phyloP scores from a whole-genome alignment of 75 land plant species.

The Pinus taeda region DNA sequence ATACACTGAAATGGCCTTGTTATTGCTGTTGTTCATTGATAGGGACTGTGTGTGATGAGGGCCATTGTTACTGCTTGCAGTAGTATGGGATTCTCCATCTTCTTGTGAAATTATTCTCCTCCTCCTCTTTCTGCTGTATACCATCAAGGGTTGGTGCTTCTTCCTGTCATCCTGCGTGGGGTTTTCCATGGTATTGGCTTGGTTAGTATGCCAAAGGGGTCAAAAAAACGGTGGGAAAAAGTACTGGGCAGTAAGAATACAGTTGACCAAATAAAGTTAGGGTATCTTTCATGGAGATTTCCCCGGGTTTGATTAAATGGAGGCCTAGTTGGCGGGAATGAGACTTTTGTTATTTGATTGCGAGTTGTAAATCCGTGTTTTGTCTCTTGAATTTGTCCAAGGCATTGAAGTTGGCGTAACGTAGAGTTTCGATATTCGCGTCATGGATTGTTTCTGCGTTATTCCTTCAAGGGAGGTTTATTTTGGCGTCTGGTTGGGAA shows the following conservation, averaged over 20 bases:
- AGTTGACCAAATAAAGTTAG: neutral
- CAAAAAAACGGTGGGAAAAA: neutral
- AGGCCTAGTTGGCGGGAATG: conserved; percentile 10
- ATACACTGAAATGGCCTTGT: conserved; percentile 3
- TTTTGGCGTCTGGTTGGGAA: too few relatives aligned
- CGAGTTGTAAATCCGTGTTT: too few relatives aligned
- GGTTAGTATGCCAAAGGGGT: neutral
- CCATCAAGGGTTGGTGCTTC: neutral
- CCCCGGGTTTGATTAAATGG: neutral
- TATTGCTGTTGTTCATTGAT: neutral
- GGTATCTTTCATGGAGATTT: neutral
- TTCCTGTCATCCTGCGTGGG: too few relatives aligned
- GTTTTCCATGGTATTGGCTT: neutral
- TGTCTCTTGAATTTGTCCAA: too few relatives aligned
- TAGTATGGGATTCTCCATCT: conserved; percentile 1
- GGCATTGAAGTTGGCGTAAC: too few relatives aligned
- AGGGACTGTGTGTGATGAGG: neutral
- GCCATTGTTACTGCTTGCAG: conserved; percentile 1
- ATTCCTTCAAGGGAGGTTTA: too few relatives aligned
- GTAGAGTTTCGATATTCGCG: too few relatives aligned
- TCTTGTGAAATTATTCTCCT: neutral
- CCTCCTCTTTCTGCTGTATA: neutral
- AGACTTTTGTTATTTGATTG: too few relatives aligned
- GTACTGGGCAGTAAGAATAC: neutral
- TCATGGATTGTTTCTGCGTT: too few relatives aligned